These are phyloP conservation scores for Gossypium anomalum DNA, from an alignment of 345 rosid species.

Conservation along the genomic window DNA sequence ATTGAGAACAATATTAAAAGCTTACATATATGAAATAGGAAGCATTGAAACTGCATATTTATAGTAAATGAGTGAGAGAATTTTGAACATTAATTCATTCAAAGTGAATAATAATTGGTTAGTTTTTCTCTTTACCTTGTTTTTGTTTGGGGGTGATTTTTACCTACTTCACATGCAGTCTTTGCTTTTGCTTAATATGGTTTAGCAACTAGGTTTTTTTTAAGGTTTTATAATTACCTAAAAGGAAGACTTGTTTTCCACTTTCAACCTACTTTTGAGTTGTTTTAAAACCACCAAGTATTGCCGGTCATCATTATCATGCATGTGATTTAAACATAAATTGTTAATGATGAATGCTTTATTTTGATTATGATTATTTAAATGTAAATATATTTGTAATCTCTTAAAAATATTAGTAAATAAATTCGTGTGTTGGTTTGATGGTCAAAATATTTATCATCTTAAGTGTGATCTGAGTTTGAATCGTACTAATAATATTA, in stretches of 20 bases:
- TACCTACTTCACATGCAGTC: not conserved
- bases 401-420: too few species aligned
- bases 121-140: not conserved
- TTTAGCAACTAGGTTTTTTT: not conserved
- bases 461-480: rapidly evolving
- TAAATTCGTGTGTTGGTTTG: rapidly evolving
- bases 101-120: not conserved
- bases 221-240: not conserved
- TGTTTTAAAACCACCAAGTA: not conserved
- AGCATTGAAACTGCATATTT: not conserved
- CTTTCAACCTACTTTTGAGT: not conserved
- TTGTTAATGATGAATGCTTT: too few species aligned
- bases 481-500: rapidly evolving
- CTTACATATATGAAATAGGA: not conserved
- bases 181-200: not conserved
- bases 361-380: too few species aligned
- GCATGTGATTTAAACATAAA: too few species aligned
- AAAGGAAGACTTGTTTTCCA: not conserved
- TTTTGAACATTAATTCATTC: too few species aligned
- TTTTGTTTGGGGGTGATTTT: not conserved
- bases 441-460: rapidly evolving
- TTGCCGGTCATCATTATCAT: too few species aligned
- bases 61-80: not conserved
- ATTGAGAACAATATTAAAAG: not conserved
- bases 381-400: too few species aligned